These are phyloP conservation scores for Nicotiana knightiana DNA, from an alignment of 257 asterid species.

Conservation along the genomic window DNA sequence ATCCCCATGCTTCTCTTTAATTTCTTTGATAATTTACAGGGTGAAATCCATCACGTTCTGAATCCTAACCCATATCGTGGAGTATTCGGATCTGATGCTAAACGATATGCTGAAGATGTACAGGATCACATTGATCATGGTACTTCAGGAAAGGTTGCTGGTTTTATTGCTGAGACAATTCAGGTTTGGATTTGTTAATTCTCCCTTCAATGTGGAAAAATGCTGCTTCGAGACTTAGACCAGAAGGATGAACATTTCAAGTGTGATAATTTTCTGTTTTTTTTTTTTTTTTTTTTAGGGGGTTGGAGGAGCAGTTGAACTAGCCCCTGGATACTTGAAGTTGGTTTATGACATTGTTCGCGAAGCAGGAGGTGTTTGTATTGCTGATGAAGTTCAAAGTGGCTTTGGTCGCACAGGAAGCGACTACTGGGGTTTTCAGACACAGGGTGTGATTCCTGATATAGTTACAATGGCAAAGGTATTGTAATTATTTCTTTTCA, in stretches of 20 bases:
- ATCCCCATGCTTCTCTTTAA: not conserved
- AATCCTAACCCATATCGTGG: conserved; percentile 96
- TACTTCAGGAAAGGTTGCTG: conserved; percentile 86
- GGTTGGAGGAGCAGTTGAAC: conserved; percentile 95
- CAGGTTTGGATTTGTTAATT: conserved; percentile 45
- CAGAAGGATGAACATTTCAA: not conserved
- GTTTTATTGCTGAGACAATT: conserved; percentile 94
- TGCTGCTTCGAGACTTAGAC: not conserved
- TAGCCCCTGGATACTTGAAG: conserved; percentile 94
- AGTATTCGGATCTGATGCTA: conserved; percentile 76
- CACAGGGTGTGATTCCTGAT: conserved; percentile 89
- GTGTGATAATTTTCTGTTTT: not conserved
- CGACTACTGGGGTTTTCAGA: conserved; percentile 97
- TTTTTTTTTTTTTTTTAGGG: conserved; percentile 45
- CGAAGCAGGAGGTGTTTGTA: conserved; percentile 94
- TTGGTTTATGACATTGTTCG: conserved; percentile 73
- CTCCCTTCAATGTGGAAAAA: not conserved
- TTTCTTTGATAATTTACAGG: conserved; percentile 40
- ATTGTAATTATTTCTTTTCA: not conserved
- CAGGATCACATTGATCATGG: conserved; percentile 96
- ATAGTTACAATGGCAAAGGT: conserved; percentile 99
- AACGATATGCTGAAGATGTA: conserved; percentile 72
- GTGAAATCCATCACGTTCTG: conserved; percentile 88
- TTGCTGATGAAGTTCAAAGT: conserved; percentile 97
- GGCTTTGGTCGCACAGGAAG: conserved; percentile 97